Evolutionary conservation across 1,284 basidiomycete species (phyloP), one percentile per base, ranked within the genome.

Genomic region (Pascua sp.): DNA sequence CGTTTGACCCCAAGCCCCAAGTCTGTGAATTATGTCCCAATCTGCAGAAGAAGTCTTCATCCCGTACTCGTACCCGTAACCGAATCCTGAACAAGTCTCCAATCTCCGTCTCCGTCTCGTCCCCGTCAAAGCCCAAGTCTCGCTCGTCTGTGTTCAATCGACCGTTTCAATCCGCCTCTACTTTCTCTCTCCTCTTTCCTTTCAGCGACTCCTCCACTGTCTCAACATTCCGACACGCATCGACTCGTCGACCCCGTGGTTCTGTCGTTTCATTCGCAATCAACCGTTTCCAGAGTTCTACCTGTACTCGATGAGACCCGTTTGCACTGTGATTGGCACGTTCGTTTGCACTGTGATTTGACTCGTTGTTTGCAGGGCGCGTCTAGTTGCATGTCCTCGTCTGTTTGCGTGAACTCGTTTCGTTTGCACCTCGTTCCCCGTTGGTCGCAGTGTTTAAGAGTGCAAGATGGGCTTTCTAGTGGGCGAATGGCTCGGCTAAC

Each of bases 131-230:
- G 24, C 24, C 24, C 24, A 32, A 32, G 24, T 32, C 24, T 32
- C 24, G 24, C 24, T 40, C 17, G 47, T 53, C 51, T 53, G 51
- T 47, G 44, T 39, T 47, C 45, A 45, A 53, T 45, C 51, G 51
- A 38, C 47, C 46, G 46, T 53, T 45, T 53, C 42, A 11, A 40
- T 11, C 16, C 15, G 17, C 43, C 40, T 47, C 18, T 10, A 13
- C 11, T 12, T 11, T 32, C 38, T 17, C 24, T 44, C n/a, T 44
- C 42, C 42, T 44, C 16, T 36, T 17, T 18, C 18, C 43, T 40
- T 40, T 13, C 38, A 38, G 32, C 39, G 18, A 17, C 51, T 46
- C 37, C 39, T n/a, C 50, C 16, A 52, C 43, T 24, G 51, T 38
- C 51, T 18, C 32, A 12, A 38, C 37, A 43, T 45, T 42, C 42